These are phyloP conservation scores for Ogataea haglerorum DNA, from an alignment of 805 yeast genomes.

Conservation along the genomic window DNA sequence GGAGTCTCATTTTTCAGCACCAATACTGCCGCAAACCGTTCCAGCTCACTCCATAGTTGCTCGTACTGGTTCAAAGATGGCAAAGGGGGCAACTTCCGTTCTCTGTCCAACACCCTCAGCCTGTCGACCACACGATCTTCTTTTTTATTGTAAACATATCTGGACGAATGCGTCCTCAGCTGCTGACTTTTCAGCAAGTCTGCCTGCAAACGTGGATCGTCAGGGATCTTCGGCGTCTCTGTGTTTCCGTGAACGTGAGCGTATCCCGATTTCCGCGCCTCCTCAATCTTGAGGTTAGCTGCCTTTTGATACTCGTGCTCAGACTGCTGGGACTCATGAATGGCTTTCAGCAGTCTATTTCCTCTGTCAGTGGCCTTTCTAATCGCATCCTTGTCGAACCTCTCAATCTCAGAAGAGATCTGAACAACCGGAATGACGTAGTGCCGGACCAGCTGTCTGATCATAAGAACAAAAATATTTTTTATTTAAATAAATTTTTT, in stretches of 20 bases:
- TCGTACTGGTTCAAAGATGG: background rate
- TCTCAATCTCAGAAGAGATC: slow-evolving; percentile 1
- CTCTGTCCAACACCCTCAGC: background rate
- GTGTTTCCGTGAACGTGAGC: background rate
- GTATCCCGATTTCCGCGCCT: background rate
- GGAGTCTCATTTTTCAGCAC: slow-evolving; percentile 12
- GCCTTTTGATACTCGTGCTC: slow-evolving; percentile 1
- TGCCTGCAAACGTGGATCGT: slow-evolving; percentile 5
- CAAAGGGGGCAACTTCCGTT: background rate
- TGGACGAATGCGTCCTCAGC: background rate
- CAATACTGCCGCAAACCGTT: slow-evolving; percentile 20
- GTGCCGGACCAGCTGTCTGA: background rate
- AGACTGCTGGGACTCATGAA: background rate
- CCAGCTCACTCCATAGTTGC: slow-evolving; percentile 12
- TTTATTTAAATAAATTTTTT: background rate
- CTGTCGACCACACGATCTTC: background rate
- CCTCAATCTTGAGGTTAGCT: background rate
- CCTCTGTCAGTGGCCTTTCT: slow-evolving; percentile 7
- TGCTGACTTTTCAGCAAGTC: background rate
- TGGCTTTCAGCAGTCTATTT: slow-evolving; percentile 4
- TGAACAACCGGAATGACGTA: slow-evolving; percentile 2
- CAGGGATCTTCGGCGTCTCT: background rate
- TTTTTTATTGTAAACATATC: background rate
- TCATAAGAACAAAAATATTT: background rate
- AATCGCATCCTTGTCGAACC: slow-evolving; percentile 3